These are phyloP conservation scores for Mycena vitilis DNA, from an alignment of 768 basidiomycete genomes.

Conservation along the genomic window DNA sequence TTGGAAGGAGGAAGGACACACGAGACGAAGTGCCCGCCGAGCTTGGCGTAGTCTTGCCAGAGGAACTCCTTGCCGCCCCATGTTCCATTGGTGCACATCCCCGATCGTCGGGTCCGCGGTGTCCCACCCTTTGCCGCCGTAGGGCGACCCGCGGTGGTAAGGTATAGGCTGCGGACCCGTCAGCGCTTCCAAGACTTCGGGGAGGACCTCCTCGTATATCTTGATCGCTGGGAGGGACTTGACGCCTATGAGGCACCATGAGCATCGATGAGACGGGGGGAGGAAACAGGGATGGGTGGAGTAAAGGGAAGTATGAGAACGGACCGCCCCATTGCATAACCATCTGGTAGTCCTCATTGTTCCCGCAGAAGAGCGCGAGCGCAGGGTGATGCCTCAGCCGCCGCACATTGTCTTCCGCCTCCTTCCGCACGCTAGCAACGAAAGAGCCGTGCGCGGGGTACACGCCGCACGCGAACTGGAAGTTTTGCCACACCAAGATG, in stretches of 20 bases:
- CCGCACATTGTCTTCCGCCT: conserved; percentile 84
- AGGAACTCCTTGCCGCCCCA: conserved; percentile 72
- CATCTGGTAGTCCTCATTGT: conserved; percentile 75
- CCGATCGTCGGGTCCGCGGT: conserved; percentile 82
- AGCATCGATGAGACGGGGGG: no score
- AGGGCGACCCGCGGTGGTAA: conserved; percentile 89
- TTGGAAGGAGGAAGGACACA: conserved; percentile 39
- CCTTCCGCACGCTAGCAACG: conserved; percentile 72
- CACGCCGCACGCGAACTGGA: conserved; percentile 91
- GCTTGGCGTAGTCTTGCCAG: conserved; percentile 70
- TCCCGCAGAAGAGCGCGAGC: conserved; percentile 86
- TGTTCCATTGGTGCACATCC: conserved; percentile 88
- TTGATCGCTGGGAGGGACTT: conserved; percentile 64
- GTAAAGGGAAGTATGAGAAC: conserved; percentile 25
- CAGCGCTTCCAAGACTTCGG: conserved; percentile 59
- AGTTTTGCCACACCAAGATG: conserved; percentile 93
- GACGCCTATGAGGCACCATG: conserved; percentile 40
- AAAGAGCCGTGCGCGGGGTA: conserved; percentile 87
- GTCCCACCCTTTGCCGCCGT: conserved; percentile 79
- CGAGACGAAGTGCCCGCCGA: conserved; percentile 74
- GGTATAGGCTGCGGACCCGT: conserved; percentile 61
- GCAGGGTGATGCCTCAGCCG: conserved; percentile 84
- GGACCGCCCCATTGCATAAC: conserved; percentile 72
- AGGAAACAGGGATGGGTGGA: not conserved
- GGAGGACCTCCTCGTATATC: conserved; percentile 74